Percentiles rank a stretch among this genome's conserved stretches.
Conservation (phyloP, 139 green algal species). For the Chlamydomonas incerta region DNA sequence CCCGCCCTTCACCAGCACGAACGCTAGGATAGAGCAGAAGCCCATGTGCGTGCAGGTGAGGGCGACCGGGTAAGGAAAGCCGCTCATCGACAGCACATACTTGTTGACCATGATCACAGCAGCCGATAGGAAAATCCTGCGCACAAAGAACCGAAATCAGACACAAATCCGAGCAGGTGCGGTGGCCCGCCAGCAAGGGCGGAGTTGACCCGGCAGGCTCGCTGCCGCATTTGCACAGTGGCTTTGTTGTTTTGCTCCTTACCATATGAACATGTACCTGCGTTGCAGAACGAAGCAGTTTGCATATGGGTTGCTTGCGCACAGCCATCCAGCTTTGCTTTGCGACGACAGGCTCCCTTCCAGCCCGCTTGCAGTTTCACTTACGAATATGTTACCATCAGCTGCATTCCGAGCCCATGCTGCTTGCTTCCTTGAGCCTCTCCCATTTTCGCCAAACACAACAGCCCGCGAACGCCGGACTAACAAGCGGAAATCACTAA, state of each 20-base stretch:
- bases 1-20: conserved; percentile 44
- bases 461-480: too few species aligned
- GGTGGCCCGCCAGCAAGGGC: too few species aligned
- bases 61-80: conserved; percentile 78
- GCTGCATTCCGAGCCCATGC: background rate
- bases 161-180: too few species aligned
- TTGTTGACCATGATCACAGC: conserved; percentile 85
- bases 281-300: background rate
- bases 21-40: conserved; percentile 67
- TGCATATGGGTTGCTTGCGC: background rate
- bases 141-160: too few species aligned
- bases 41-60: conserved; percentile 77
- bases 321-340: background rate
- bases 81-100: conserved; percentile 72
- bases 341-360: background rate
- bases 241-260: too few species aligned
- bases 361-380: too few species aligned
- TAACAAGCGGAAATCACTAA: too few species aligned
- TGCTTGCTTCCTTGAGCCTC: too few species aligned
- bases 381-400: conserved; percentile 35
- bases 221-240: too few species aligned
- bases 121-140: conserved; percentile 51
- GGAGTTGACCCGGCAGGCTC: too few species aligned
- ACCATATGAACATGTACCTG: conserved; percentile 65
- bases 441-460: too few species aligned